These are phyloP conservation scores for Pseudocercospora fijiensis DNA, from an alignment of 2,329 filamentous ascomycete species.

Conservation along the genomic window DNA sequence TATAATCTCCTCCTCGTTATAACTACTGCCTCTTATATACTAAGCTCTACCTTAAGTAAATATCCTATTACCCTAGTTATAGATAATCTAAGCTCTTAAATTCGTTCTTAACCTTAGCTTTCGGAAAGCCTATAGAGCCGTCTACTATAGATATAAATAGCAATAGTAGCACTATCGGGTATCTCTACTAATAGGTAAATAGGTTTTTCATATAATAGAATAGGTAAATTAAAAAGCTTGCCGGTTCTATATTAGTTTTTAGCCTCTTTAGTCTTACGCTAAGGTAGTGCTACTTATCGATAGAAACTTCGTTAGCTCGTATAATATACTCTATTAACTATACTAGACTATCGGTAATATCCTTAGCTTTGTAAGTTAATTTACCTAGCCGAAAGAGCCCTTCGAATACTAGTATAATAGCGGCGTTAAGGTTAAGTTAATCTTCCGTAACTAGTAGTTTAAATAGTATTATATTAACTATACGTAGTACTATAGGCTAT, in stretches of 20 bases:
- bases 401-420: not conserved
- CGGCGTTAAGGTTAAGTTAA: not conserved
- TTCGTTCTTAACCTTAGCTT: not conserved
- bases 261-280: not conserved
- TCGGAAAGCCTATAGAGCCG: not conserved
- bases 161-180: not conserved
- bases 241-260: too few relatives aligned
- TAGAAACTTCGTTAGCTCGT: too few relatives aligned
- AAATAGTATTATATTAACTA: not conserved
- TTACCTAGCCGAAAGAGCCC: not conserved
- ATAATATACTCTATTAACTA: not conserved
- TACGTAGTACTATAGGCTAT: not conserved
- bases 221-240: not conserved
- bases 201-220: not conserved
- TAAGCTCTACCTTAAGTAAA: not conserved
- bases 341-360: not conserved
- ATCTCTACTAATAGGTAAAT: not conserved
- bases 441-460: not conserved
- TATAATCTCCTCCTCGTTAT: not conserved
- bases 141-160: not conserved
- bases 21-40: not conserved
- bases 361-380: not conserved
- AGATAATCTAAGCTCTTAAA: not conserved
- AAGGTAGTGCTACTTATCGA: too few relatives aligned
- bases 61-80: slow-evolving; percentile 3